Evolutionary conservation across 2,329 filamentous ascomycete species (phyloP).

Genomic region (Apiospora kogelbergensis): DNA sequence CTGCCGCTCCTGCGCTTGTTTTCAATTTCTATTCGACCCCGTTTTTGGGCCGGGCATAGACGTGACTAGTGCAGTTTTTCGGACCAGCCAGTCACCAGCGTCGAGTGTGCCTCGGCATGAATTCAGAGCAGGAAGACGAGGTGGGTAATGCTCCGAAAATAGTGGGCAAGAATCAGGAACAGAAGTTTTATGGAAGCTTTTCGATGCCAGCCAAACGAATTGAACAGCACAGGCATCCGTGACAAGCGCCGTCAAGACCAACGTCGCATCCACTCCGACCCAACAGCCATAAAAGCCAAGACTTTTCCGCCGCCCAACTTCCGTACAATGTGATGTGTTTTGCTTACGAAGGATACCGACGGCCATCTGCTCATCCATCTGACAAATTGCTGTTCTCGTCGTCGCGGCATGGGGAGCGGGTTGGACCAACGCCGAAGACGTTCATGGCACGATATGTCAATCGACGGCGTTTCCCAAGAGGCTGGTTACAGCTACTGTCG

Average conservation of each 20-base stretch:
- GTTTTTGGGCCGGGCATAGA: not conserved
- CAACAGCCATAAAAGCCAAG: too few species aligned
- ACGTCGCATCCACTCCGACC: too few species aligned
- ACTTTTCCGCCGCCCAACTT: too few species aligned
- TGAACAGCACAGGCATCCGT: not conserved
- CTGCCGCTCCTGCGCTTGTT: not conserved
- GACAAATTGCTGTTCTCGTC: not conserved
- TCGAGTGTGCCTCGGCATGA: not conserved
- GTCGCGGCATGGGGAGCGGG: not conserved
- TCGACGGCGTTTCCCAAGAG: not conserved
- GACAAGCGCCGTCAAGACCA: not conserved
- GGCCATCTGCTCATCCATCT: not conserved
- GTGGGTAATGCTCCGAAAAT: not conserved
- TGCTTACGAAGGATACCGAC: too few species aligned
- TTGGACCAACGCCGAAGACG: not conserved
- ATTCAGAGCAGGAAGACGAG: not conserved
- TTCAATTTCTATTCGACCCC: not conserved
- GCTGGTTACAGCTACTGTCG: not conserved
- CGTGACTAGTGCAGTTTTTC: not conserved
- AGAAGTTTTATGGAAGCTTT: conserved; percentile 6
- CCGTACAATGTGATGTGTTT: not conserved
- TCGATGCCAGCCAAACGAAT: not conserved
- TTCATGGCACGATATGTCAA: not conserved
- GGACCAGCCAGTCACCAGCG: too few species aligned
- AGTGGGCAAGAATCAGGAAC: not conserved